phyloP scores from a whole-genome alignment of 2,329 filamentous ascomycete species.

The Gnomoniopsis sp. region DNA sequence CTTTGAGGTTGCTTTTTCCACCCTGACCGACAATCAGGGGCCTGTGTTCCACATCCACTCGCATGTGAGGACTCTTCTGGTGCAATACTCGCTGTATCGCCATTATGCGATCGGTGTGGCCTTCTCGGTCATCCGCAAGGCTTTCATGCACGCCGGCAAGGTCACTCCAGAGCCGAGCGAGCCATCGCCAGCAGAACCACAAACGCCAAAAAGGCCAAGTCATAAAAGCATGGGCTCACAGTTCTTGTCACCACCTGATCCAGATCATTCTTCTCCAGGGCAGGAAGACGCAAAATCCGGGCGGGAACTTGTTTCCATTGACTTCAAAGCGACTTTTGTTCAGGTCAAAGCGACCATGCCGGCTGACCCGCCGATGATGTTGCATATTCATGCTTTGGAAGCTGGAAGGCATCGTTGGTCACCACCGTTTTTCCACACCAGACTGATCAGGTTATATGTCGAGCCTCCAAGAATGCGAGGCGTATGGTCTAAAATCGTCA shows the following conservation, averaged over 20 bases:
- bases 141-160: constrained; percentile 55
- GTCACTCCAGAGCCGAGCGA: constrained; percentile 28
- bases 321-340: constrained; percentile 76
- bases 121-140: constrained; percentile 67
- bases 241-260: constrained; percentile 37
- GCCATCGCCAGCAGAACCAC: constrained; percentile 15
- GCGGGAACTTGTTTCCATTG: constrained; percentile 72
- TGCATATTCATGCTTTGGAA: constrained; percentile 82
- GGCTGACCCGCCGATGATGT: constrained; percentile 83
- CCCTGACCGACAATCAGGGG: constrained; percentile 80
- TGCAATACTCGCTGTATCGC: constrained; percentile 90
- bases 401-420: constrained; percentile 85
- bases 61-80: constrained; percentile 70
- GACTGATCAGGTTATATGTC: constrained; percentile 79
- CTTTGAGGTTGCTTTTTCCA: constrained; percentile 83
- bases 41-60: constrained; percentile 86
- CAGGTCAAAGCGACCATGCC: constrained; percentile 90
- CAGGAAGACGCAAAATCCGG: constrained; percentile 31
- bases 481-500: constrained; percentile 84
- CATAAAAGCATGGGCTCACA: constrained; percentile 19
- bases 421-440: constrained; percentile 73
- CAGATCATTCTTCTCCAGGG: constrained; percentile 31
- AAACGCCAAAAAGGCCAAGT: constrained; percentile 22
- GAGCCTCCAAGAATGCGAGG: constrained; percentile 78
- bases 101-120: constrained; percentile 89